Base-by-base conservation (phyloP, 495 filamentous ascomycete genomes). In the Penicillium coffeae region DNA sequence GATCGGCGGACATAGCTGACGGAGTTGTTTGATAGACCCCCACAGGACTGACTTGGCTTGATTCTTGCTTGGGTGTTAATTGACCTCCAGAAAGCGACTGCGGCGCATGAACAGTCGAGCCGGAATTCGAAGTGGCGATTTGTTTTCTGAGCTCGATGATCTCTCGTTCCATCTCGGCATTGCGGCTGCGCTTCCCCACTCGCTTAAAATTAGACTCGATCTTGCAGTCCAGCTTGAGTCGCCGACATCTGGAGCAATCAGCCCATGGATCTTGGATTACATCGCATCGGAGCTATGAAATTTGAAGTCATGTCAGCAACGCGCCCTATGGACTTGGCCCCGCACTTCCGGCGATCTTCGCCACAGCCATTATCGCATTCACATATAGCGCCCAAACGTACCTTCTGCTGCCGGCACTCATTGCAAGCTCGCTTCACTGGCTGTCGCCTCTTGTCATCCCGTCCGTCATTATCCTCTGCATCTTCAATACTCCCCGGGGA, bases 191-290 rank as follows among this genome's bases (percentile, higher is more conserved):
- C 75, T 96, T 96, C 43, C 89, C 90, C 27, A 95, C 77, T 42
- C 91, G 86, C 70, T 93, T 94, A 72, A 96, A 96, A 60, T 91
- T 90, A 51, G 86, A 87, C 64, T 95, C 89, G 63, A 96, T 95
- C 58, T 89, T 89, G 77, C 91, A 96, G 19, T 84, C 80, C 48
- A 95, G 86, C 58, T 84, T 87, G 48, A 94, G 78, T 56, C 89
- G 89, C 60, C 80, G 84, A 72, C 91, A 96, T 54, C 91, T 78
- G 21, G 83, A 85, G 68, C 91, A 96, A 52, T 82, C 76, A 40
- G 78, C 75, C 68, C 89, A 95, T 4, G 88, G 87, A 45, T 90
- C 88, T 71, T 92, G 87, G 38, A 88, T 72, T 47, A 95, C 90
- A 77, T 95, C 87, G 77, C 91, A 96, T 56, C 87, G 86, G 47